Conservation (phyloP, 768 basidiomycete genomes). For the Tricholoma hemisulphureum region DNA sequence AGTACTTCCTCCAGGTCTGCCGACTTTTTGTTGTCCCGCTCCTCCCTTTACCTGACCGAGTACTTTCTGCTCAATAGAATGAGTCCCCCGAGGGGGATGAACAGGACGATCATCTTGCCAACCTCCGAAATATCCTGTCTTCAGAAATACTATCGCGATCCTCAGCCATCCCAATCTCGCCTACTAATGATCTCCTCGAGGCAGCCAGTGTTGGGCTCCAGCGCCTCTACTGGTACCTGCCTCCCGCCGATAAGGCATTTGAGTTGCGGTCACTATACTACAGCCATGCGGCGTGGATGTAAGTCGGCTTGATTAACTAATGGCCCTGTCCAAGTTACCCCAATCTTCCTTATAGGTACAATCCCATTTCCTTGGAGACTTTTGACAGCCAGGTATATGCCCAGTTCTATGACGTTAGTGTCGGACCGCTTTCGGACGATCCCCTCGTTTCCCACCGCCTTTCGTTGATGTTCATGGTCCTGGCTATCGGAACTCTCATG, state of each 20-base stretch:
- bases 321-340: constrained; percentile 3
- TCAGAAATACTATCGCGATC: constrained; percentile 63
- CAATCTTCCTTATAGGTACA: constrained; percentile 49
- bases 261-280: constrained; percentile 61
- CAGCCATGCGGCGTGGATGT: constrained; percentile 72
- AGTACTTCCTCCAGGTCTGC: constrained; percentile 76
- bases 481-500: constrained; percentile 66
- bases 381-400: constrained; percentile 61
- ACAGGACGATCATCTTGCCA: constrained; percentile 44
- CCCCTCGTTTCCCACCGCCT: constrained; percentile 58
- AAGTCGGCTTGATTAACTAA: constrained; percentile 23
- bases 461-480: constrained; percentile 62
- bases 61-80: constrained; percentile 53
- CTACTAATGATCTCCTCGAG: constrained; percentile 35
- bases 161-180: constrained; percentile 62
- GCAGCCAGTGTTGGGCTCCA: constrained; percentile 49
- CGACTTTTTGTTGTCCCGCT: background rate
- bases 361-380: constrained; percentile 58
- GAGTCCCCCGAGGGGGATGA: constrained; percentile 58
- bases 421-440: constrained; percentile 46
- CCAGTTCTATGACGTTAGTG: constrained; percentile 52
- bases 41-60: constrained; percentile 5
- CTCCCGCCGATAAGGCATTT: constrained; percentile 56
- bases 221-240: constrained; percentile 68
- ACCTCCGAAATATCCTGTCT: constrained; percentile 56